These are phyloP conservation scores for Termitomyces sp. DNA, from an alignment of 768 basidiomycete genomes.

Conservation along the genomic window DNA sequence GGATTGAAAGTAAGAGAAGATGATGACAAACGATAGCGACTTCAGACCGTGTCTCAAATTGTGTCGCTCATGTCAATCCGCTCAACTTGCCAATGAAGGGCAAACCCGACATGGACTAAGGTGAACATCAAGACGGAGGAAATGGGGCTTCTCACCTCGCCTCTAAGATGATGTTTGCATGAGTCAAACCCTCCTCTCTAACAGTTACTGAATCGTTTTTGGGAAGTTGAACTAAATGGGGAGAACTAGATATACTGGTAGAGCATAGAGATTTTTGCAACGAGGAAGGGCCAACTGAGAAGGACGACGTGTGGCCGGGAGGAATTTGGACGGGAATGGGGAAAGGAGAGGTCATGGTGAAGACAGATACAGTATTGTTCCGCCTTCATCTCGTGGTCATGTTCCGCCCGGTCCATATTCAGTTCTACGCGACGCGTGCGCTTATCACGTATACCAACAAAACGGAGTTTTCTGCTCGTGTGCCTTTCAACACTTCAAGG, in stretches of 20 bases:
- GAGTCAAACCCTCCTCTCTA: conserved; percentile 54
- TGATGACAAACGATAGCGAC: conserved; percentile 18
- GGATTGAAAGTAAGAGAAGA: conserved; percentile 14
- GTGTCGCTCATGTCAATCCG: conserved; percentile 17
- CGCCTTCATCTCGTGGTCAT: not conserved
- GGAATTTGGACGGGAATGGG: conserved; percentile 5
- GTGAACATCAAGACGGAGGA: conserved; percentile 20
- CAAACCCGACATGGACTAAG: conserved; percentile 22
- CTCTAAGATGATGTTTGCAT: conserved; percentile 51
- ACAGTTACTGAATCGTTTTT: conserved; percentile 36
- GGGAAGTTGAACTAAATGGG: conserved; percentile 28
- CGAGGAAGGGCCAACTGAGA: conserved; percentile 12
- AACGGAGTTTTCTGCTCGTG: conserved; percentile 7
- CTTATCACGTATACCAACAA: not conserved
- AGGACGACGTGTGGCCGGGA: conserved; percentile 14
- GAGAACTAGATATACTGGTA: conserved; percentile 25
- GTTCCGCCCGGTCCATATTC: not conserved
- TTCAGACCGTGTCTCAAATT: conserved; percentile 30
- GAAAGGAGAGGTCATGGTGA: conserved; percentile 13
- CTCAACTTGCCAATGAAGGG: conserved; percentile 30
- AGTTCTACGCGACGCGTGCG: not conserved
- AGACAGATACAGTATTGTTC: not conserved
- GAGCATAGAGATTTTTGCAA: conserved; percentile 23
- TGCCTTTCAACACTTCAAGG: conserved; percentile 3
- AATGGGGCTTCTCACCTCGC: conserved; percentile 55